These are phyloP conservation scores for Magnaporthiopsis rhizophila DNA, from an alignment of 2,329 filamentous ascomycete genomes.

Conservation along the genomic window DNA sequence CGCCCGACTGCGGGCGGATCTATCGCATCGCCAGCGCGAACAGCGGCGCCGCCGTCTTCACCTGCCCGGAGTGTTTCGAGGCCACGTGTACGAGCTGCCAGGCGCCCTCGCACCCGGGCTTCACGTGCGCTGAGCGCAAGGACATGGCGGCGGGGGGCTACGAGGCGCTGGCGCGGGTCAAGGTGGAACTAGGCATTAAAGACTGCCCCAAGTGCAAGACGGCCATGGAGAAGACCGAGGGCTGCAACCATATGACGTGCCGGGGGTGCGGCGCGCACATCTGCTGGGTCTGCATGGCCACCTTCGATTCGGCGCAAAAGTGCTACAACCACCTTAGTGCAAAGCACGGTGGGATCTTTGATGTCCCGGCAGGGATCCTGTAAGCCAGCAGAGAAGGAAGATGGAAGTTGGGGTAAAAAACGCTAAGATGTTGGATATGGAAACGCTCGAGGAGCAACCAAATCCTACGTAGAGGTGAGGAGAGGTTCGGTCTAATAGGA, in stretches of 20 bases:
- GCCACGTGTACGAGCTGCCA: conserved; percentile 28
- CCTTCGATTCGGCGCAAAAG: neutral
- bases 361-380: neutral
- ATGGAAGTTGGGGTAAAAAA: too few relatives aligned
- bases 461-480: too few relatives aligned
- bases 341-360: neutral
- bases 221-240: conserved; percentile 4
- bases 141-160: neutral
- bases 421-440: too few relatives aligned
- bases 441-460: too few relatives aligned
- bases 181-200: conserved; percentile 9
- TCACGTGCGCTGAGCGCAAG: conserved; percentile 8
- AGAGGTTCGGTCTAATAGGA: too few relatives aligned
- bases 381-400: neutral
- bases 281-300: conserved; percentile 8
- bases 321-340: conserved; percentile 1
- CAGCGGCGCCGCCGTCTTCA: conserved; percentile 14
- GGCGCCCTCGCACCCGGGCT: conserved; percentile 19
- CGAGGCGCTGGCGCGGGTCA: neutral
- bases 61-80: conserved; percentile 28
- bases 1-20: conserved; percentile 32
- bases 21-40: conserved; percentile 23
- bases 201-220: conserved; percentile 10
- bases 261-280: conserved; percentile 4
- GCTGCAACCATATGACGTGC: conserved; percentile 10